Evolutionary conservation across 164 flowering plant genomes (phyloP).

Genomic region (Liquidambar formosana): DNA sequence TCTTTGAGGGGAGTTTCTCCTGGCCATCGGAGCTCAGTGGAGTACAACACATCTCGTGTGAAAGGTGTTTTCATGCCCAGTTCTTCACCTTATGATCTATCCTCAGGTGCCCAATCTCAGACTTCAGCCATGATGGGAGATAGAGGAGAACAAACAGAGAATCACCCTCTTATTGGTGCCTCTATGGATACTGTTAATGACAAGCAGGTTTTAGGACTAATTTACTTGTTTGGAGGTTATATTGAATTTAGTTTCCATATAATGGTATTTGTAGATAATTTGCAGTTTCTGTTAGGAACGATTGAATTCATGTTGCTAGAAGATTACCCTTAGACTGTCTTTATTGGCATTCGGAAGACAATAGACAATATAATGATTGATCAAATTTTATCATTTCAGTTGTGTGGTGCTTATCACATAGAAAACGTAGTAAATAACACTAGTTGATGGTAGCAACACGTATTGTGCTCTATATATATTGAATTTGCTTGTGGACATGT

Average conservation of each 20-base stretch:
- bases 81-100: slow-evolving; percentile 49
- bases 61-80: slow-evolving; percentile 56
- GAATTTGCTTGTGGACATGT: not conserved
- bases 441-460: not conserved
- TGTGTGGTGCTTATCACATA: not conserved
- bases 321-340: not conserved
- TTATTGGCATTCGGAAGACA: not conserved
- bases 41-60: slow-evolving; percentile 46
- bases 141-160: slow-evolving; percentile 39
- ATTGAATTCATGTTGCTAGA: not conserved
- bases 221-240: not conserved
- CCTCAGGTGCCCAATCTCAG: slow-evolving; percentile 41
- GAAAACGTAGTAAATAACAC: not conserved
- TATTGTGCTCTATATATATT: not conserved
- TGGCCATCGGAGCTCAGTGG: slow-evolving; percentile 47
- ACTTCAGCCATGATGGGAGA: slow-evolving; percentile 50
- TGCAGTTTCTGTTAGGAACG: not conserved
- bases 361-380: not conserved
- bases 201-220: slow-evolving; percentile 50
- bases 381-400: not conserved
- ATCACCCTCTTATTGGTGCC: slow-evolving; percentile 45
- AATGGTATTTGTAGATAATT: not conserved
- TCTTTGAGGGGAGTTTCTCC: slow-evolving; percentile 59
- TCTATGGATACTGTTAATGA: slow-evolving; percentile 48
- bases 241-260: not conserved